Conservation (phyloP, 495 filamentous ascomycete genomes). For the Aspergillus haitiensis region DNA sequence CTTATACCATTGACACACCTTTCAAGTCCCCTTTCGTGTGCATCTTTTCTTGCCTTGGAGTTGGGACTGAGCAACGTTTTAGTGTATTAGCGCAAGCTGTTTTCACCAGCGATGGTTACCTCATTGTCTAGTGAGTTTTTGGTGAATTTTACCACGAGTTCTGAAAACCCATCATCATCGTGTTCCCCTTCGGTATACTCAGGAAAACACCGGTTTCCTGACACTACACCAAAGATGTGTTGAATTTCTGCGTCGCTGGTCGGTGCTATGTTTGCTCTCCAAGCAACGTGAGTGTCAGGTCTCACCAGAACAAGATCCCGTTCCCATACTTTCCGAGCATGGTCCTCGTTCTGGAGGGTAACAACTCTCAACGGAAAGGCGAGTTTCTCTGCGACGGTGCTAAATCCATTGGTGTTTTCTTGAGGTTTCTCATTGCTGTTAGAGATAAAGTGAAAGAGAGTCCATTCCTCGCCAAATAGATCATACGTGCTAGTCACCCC, state of each 20-base stretch:
- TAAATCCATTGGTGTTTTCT: background rate
- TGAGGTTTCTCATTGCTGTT: background rate
- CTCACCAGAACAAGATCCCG: slow-evolving; percentile 22
- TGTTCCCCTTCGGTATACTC: background rate
- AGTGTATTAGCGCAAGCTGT: background rate
- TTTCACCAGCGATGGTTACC: background rate
- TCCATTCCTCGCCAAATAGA: slow-evolving; percentile 29
- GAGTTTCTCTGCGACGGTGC: slow-evolving; percentile 1
- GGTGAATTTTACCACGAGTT: background rate
- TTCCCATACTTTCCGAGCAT: slow-evolving; percentile 22
- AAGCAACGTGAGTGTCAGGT: slow-evolving; percentile 27
- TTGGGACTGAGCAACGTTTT: too few species aligned
- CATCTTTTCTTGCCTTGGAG: background rate
- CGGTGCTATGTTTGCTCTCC: slow-evolving; percentile 8
- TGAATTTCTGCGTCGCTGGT: background rate
- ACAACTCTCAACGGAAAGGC: slow-evolving; percentile 17
- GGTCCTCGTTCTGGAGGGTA: slow-evolving; percentile 10
- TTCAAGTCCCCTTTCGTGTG: background rate
- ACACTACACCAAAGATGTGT: slow-evolving; percentile 1
- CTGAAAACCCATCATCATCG: background rate
- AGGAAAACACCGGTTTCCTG: background rate
- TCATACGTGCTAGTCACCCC: slow-evolving; percentile 29
- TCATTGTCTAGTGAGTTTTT: background rate
- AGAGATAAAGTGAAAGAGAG: slow-evolving; percentile 28
- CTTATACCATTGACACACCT: background rate